A percentile compares a stretch with the other conserved stretches of the same genome.
Conservation (phyloP, 805 yeast genomes). For the Metschnikowia amazonensis region DNA sequence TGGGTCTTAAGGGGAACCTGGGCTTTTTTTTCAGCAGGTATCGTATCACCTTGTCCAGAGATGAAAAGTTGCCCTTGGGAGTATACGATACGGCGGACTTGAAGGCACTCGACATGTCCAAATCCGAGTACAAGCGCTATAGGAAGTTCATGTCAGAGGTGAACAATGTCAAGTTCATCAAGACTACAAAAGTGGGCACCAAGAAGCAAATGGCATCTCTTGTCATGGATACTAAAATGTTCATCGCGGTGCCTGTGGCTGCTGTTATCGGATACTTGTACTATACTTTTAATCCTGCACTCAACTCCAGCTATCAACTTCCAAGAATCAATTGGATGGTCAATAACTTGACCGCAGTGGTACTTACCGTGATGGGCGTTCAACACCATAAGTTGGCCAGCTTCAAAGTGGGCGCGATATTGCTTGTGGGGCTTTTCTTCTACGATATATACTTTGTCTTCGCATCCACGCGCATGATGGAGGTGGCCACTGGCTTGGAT, state of each 20-base stretch:
- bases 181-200: constrained; percentile 25
- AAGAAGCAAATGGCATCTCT: constrained; percentile 23
- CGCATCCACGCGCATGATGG: constrained; percentile 55
- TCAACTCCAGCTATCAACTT: constrained; percentile 7
- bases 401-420: constrained; percentile 43
- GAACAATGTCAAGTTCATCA: constrained; percentile 15
- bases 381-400: constrained; percentile 35
- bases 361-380: constrained; percentile 44
- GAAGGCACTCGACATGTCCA: constrained; percentile 5
- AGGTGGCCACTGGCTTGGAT: constrained; percentile 54
- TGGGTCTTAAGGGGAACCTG: constrained; percentile 22
- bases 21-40: constrained; percentile 32
- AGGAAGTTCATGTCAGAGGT: constrained; percentile 13
- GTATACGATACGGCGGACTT: constrained; percentile 20
- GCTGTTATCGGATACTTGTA: constrained; percentile 15
- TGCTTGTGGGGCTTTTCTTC: constrained; percentile 48
- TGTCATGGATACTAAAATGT: constrained; percentile 22
- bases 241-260: constrained; percentile 17
- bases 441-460: constrained; percentile 70
- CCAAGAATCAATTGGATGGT: constrained; percentile 42
- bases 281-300: constrained; percentile 14
- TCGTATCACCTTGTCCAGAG: constrained; percentile 36
- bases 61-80: constrained; percentile 40
- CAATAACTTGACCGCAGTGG: constrained; percentile 40
- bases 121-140: constrained; percentile 8